These are phyloP conservation scores for Populus trichocarpa DNA, from an alignment of 441 rosid genomes.

Conservation along the genomic window DNA sequence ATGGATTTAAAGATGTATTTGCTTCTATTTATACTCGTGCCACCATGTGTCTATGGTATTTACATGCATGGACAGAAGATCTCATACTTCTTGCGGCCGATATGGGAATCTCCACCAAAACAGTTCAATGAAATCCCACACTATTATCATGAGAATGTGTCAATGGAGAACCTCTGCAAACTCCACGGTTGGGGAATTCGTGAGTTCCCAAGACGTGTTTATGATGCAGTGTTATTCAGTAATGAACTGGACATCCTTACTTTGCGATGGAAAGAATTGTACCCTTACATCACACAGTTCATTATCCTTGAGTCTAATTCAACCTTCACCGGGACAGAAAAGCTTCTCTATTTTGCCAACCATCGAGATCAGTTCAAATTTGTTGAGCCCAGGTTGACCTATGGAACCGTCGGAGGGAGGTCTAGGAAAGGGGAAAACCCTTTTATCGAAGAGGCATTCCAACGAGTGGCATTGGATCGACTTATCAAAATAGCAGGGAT, in stretches of 20 bases:
- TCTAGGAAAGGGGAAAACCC: constrained; percentile 86
- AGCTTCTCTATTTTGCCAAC: constrained; percentile 64
- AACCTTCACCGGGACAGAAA: constrained; percentile 70
- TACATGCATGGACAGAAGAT: constrained; percentile 88
- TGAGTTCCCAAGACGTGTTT: constrained; percentile 80
- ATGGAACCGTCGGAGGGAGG: constrained; percentile 75
- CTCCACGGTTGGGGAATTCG: constrained; percentile 90
- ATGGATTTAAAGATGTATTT: constrained; percentile 57
- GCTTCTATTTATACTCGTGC: constrained; percentile 62
- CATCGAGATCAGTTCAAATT: constrained; percentile 68
- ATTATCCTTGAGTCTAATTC: constrained; percentile 87
- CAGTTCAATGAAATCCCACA: constrained; percentile 83
- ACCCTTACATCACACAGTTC: constrained; percentile 79
- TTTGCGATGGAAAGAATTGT: constrained; percentile 75
- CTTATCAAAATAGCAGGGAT: constrained; percentile 85
- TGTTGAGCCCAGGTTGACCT: constrained; percentile 73
- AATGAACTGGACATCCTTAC: constrained; percentile 82
- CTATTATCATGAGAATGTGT: constrained; percentile 70
- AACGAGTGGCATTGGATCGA: constrained; percentile 77
- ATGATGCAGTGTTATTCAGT: constrained; percentile 82
- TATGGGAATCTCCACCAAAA: constrained; percentile 91
- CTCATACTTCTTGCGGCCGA: constrained; percentile 75
- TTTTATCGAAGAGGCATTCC: constrained; percentile 83
- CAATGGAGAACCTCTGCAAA: constrained; percentile 74
- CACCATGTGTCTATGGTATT: constrained; percentile 60